phyloP scores from a whole-genome alignment of 2,329 filamentous ascomycete species.

The Bretziella fagacearum region DNA sequence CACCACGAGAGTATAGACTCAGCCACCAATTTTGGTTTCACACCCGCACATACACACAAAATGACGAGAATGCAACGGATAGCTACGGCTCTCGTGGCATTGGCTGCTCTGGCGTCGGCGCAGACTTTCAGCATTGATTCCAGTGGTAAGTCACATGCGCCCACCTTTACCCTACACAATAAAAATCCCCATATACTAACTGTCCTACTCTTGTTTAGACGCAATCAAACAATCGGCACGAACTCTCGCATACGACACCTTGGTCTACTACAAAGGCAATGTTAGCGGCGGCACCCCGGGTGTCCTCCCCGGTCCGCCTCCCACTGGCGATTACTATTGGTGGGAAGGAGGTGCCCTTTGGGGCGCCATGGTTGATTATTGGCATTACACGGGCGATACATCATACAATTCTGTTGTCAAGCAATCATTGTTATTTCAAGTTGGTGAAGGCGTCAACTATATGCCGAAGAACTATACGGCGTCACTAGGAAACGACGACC shows the following conservation, averaged over 20 bases:
- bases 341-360: conserved; percentile 57
- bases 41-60: too few relatives aligned
- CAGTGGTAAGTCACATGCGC: background rate
- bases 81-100: background rate
- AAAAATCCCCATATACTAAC: background rate
- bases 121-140: conserved; percentile 7
- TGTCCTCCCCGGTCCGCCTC: conserved; percentile 39
- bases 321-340: conserved; percentile 48
- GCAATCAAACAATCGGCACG: conserved; percentile 31
- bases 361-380: conserved; percentile 53
- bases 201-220: conserved; percentile 20
- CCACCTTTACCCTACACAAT: background rate
- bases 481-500: conserved; percentile 51
- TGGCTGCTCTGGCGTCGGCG: background rate
- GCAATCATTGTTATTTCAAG: conserved; percentile 40
- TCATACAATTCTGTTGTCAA: conserved; percentile 44
- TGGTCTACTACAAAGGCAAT: conserved; percentile 35
- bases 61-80: too few relatives aligned
- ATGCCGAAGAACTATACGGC: conserved; percentile 43
- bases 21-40: too few relatives aligned
- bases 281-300: conserved; percentile 35
- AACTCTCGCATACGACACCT: conserved; percentile 32
- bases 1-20: background rate
- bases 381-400: conserved; percentile 47
- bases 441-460: conserved; percentile 39